These are phyloP conservation scores for Elsinoe batatas DNA, from an alignment of 2,329 filamentous ascomycete genomes.

Conservation along the genomic window DNA sequence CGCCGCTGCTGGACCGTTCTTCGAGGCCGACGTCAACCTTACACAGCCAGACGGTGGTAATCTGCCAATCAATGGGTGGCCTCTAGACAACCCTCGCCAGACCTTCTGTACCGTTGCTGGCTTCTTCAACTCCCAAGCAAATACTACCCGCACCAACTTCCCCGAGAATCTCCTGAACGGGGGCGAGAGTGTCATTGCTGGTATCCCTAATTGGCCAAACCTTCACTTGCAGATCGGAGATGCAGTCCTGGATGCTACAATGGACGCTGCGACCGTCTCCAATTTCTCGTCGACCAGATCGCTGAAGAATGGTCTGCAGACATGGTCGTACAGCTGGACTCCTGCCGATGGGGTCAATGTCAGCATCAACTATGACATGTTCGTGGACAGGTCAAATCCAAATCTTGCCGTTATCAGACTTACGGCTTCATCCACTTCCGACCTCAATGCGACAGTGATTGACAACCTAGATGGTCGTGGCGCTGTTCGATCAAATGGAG, in stretches of 20 bases:
- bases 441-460: conserved; percentile 49
- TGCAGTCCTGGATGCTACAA: conserved; percentile 50
- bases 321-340: conserved; percentile 58
- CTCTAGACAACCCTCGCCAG: conserved; percentile 52
- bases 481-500: conserved; percentile 54
- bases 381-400: conserved; percentile 53
- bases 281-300: conserved; percentile 53
- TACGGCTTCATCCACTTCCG: conserved; percentile 45
- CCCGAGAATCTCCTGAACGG: conserved; percentile 60
- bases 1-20: conserved; percentile 54
- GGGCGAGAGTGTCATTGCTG: conserved; percentile 59
- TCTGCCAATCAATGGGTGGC: conserved; percentile 46
- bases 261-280: conserved; percentile 48
- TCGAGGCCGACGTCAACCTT: conserved; percentile 47
- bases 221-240: conserved; percentile 48
- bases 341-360: conserved; percentile 43
- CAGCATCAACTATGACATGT: conserved; percentile 54
- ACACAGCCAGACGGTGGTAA: conserved; percentile 40
- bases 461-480: conserved; percentile 60
- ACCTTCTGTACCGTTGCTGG: conserved; percentile 59
- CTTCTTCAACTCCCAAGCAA: conserved; percentile 53
- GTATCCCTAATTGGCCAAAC: conserved; percentile 59
- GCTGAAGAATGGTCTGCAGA: conserved; percentile 52
- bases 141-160: conserved; percentile 53
- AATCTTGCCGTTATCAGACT: conserved; percentile 53